Evolutionary conservation across 1,284 basidiomycete genomes (phyloP), one percentile per base, ranked within the genome.

Genomic region (Rhodotorula sp.): DNA sequence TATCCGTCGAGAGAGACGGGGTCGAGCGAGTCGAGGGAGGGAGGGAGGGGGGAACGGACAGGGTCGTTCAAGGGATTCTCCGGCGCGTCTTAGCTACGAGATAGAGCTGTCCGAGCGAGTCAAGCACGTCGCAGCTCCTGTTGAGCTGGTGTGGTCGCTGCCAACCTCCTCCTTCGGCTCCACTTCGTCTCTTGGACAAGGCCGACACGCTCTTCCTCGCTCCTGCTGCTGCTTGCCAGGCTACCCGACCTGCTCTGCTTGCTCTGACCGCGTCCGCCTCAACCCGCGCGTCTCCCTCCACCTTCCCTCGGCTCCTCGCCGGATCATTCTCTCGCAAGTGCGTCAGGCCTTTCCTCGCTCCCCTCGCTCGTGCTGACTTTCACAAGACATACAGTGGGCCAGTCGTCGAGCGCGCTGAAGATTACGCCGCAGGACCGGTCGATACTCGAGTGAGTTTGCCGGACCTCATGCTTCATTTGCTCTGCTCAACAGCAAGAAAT

Each of bases 351-450:
- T n/a, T 28, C 55, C 59, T 28, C 26, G 3, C 22, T n/a, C 37
- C 16, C 40, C 31, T 2, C n/a, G 7, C 47, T 9, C 52, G 1
- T 7, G 48, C 54, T 57, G 13, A 28, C 48, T 0, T 8, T 8
- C 15, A 2, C 28, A 2, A 4, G 16, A 40, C n/a, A 8, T 2
- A 10, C 59, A 65, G 61, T 73, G 71, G 71, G 71, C 6, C 68
- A 73, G 31, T 70, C 68, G 4, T 54, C 56, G 0, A 70, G 65
- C 53, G 24, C 47, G 20, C 64, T 74, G 52, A 95, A 91, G 84
- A 88, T 99, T 75, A 98, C 95, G 13, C 83, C 87, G 51, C 94
- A 96, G 79, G 95, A 99, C 81, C 86, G 89, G 68, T 94, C 94
- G 51, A 89, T 98, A 63, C 85, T 98, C 67, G 94, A 97, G 94